Evolutionary conservation across 768 basidiomycete genomes (phyloP), one percentile per base, ranked within the genome.

Genomic region (Leccinum broughii): DNA sequence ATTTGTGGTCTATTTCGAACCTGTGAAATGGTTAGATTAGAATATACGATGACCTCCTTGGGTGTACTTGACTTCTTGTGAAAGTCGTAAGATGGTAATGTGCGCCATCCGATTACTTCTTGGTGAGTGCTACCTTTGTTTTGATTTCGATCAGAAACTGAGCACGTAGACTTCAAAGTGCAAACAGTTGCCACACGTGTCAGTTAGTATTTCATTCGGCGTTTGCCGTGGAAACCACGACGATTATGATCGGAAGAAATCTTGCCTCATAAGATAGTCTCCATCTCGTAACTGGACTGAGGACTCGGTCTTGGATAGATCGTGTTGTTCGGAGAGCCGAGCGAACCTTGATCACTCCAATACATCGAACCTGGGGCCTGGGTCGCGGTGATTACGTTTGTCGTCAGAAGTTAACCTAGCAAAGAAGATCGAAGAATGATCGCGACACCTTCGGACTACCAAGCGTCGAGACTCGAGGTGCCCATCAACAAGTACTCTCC

Each of bases 391-490:
- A 62, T 71, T 62, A 62, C 58, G 56, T 51, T 54, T 26, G 46
- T 17, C 44, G 15, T 50, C 50, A 50, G 62, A 68, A 69, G 61
- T 26, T 30, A 50, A 48, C 26, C 35, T 35, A 71, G 46, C 30
- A 60, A 20, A 54, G 67, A 71, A 71, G 58, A 7, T 13, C 26
- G 46, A 57, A 44, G 55, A 49, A 15, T 48, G 58, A 67, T 69
- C 54, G 65, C 67, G 64, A 64, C 44, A 28, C 58, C 58, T 61
- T 60, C 64, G 70, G 69, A 37, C 59, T 44, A 54, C 37, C 44
- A 35, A 44, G 51, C 44, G 50, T 35, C 59, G 28, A 26, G 26
- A 26, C 26, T 39, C 59, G 15, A 22, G 24, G 55, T 56, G 60
- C 48, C 26, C 26, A 30, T 35, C 20, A 30, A 26, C 51, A n/a